Conservation (phyloP, 768 basidiomycete species). For the Mycena leptocephala region DNA sequence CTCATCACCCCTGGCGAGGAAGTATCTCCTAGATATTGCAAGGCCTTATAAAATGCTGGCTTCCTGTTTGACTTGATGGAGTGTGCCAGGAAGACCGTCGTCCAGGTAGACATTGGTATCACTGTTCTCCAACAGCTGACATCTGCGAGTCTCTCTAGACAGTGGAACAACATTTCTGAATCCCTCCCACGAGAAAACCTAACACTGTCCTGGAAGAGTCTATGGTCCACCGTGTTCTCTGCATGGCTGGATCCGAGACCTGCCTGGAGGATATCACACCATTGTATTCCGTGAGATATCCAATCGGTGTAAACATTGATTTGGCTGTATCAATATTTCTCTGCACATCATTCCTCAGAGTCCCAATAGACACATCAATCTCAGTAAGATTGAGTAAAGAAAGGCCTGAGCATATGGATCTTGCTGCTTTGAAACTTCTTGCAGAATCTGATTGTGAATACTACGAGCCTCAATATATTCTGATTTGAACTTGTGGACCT, state of each 20-base stretch:
- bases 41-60: not conserved
- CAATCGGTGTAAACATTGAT: not conserved
- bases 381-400: not conserved
- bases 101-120: not conserved
- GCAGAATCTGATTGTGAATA: not conserved
- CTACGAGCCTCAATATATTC: not conserved
- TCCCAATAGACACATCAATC: not conserved
- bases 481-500: not conserved
- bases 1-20: not conserved
- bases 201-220: not conserved
- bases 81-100: not conserved
- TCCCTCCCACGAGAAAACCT: not conserved
- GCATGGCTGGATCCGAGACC: not conserved
- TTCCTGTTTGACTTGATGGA: not conserved
- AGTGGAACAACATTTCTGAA: not conserved
- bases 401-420: not conserved
- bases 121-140: not conserved
- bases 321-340: not conserved
- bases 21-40: not conserved
- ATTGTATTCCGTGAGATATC: not conserved
- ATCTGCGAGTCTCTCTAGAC: not conserved
- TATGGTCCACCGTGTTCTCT: not conserved
- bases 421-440: not conserved
- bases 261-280: not conserved
- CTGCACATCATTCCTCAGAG: not conserved